Evolutionary conservation across 2,329 filamentous ascomycete species (phyloP), one percentile per base, ranked within the genome.

Genomic region (Apiospora koreana): DNA sequence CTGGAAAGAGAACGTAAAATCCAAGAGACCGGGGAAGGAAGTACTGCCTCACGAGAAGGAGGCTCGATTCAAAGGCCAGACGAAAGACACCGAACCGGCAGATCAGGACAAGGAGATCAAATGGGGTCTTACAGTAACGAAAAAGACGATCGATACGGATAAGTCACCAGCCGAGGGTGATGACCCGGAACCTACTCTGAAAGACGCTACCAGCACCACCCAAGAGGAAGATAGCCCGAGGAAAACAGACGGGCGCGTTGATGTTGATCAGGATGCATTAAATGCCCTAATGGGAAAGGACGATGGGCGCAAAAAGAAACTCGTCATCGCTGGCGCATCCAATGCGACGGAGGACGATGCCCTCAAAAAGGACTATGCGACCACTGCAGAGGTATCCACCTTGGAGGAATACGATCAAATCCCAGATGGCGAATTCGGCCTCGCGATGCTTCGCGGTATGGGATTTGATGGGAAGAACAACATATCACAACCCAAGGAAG

Each of bases 381-480:
- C 88, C 35, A 92, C 94, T 0, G 94, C 94, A 1, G 92, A 94
- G 28, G 86, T 89, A 41, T 91, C 94, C 4, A 93, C 91, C 0
- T 83, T 97, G 23, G 93, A 93, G 43, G 94, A 96, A 76, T 98
- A 98, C 82, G 92, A 93, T 71, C 91, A 92, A 16, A 92, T 97
- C 72, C 95, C 96, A 0, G 94, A 98, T 21, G 95, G 98, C 75
- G 94, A 98, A 76, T 99, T 98, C 74, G 96, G 96, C 9, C 93
- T 94, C 23, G 94, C 95, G 0, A 86, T 98, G 73, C 86, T 99
- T 45, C 90, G 95, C 42, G 94, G 95, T 12, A 98, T 98, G 93
- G 96, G 96, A 10, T 98, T 95, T 95, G 94, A 98, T 84, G 92
- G 82, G 80, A 88, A 90, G 69, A 84, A 86, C 72, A 82, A 85